A percentile compares a stretch with the other conserved stretches of the same genome.
Conservation (phyloP, 129 eudicot genomes). For the Helichrysum umbraculigerum region DNA sequence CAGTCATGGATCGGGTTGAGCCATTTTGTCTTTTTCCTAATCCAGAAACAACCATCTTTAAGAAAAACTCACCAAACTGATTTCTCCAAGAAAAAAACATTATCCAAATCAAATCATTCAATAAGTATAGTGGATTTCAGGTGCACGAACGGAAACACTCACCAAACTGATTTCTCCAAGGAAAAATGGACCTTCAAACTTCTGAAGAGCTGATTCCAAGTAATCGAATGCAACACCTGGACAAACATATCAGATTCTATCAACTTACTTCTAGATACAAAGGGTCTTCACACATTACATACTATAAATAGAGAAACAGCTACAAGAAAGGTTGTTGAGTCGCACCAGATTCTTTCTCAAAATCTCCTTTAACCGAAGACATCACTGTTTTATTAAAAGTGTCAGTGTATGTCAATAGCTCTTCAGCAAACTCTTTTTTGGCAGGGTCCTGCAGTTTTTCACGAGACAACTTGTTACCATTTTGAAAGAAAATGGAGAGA, state of each 20-base stretch:
- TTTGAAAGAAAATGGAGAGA: background rate
- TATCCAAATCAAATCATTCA: background rate
- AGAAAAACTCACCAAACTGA: too few relatives aligned
- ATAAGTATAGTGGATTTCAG: background rate
- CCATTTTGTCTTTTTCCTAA: background rate
- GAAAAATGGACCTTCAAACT: conserved; percentile 75
- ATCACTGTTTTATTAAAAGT: conserved; percentile 37
- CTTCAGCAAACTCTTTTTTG: conserved; percentile 66
- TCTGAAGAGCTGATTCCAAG: conserved; percentile 69
- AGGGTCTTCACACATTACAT: background rate
- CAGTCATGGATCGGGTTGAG: too few relatives aligned
- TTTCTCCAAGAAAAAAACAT: background rate
- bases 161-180: conserved; percentile 72
- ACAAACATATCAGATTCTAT: conserved; percentile 2
- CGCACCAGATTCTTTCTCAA: conserved; percentile 54
- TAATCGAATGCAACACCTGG: conserved; percentile 65
- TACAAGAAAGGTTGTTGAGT: background rate
- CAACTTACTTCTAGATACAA: background rate
- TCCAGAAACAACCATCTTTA: too few relatives aligned
- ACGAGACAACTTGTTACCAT: conserved; percentile 4
- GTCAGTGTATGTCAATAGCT: conserved; percentile 49
- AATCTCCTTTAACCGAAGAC: conserved; percentile 49
- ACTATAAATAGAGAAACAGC: too few relatives aligned
- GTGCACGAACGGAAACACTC: conserved; percentile 4
- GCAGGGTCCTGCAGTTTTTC: conserved; percentile 48